Percentiles rank a stretch among this genome's conserved stretches.
Conservation (phyloP, 23 red algal genomes). For the Gracilaria domingensis region DNA sequence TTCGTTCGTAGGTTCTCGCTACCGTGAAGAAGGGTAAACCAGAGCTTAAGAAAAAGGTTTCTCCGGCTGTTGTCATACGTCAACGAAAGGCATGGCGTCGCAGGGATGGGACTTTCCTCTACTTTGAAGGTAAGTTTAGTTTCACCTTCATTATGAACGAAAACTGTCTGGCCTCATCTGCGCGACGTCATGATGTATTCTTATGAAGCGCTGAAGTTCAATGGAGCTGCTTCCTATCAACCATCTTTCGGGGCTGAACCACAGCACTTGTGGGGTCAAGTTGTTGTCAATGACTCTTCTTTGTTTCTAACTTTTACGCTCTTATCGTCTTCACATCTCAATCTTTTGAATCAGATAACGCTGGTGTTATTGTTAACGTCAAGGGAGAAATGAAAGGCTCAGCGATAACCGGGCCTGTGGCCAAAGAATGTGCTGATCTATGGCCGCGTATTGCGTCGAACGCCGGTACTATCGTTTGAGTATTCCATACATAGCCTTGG, state of each 20-base stretch:
- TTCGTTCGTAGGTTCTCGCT: conserved; percentile 69
- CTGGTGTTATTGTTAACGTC: conserved; percentile 97
- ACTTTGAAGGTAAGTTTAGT: conserved; percentile 94
- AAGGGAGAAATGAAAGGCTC: conserved; percentile 99
- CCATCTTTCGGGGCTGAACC: conserved; percentile 98
- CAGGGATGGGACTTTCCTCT: conserved; percentile 92
- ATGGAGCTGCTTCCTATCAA: conserved; percentile 35
- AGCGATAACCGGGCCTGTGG: conserved; percentile 97
- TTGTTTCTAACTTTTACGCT: conserved; percentile 1
- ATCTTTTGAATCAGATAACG: conserved; percentile 82
- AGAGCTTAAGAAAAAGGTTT: conserved; percentile 98
- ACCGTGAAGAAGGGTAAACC: conserved; percentile 99
- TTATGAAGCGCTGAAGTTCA: conserved; percentile 34
- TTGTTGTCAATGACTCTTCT: background rate
- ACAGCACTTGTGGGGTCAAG: background rate
- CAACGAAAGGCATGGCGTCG: conserved; percentile 96
- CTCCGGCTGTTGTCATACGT: conserved; percentile 93
- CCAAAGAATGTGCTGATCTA: conserved; percentile 98
- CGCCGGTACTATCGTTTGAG: conserved; percentile 87
- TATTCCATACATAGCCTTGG: background rate
- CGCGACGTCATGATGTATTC: conserved; percentile 44
- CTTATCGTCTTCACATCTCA: background rate
- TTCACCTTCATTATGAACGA: background rate
- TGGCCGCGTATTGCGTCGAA: conserved; percentile 97
- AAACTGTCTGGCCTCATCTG: background rate